Evolutionary conservation across 164 flowering plant species (phyloP), one percentile per base, ranked within the genome.

Genomic region (Magnolia officinalis): DNA sequence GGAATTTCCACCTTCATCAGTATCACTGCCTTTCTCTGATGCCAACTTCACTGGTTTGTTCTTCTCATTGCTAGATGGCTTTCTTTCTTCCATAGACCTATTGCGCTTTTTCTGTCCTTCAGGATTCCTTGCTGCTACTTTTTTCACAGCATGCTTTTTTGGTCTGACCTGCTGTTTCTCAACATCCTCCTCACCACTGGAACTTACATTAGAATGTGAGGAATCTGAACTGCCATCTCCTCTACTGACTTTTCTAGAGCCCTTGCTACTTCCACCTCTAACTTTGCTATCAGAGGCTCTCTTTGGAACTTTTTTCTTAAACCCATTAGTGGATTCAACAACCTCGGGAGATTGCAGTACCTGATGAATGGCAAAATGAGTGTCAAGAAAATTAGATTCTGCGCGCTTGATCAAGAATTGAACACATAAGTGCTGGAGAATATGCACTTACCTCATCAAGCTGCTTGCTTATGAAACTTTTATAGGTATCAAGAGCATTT

Each of bases 401-500:
- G 63, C 13, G 26, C 19, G 50, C 59, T 64, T 52, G 50, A 16
- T 68, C 65, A 20, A 69, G 37, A 64, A 75, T 19, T 55, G 26
- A 66, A 51, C 50, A 65, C 18, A 19, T 64, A 58, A 59, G 11
- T 7, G 63, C 45, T 18, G 19, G 58, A 72, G 4, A 73, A 76
- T 29, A 68, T 72, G 72, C 55, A 77, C 82, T 59, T 65, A 92
- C 99, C 88, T 90, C 81, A 75, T 91, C 94, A 75, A 95, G 31
- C 77, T 89, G 76, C 71, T 82, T 80, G 73, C 78, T 77, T 18
- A 96, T 90, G 59, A 91, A 83, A 68, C 84, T 87, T 84, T 92
- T 96, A 75, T 75, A 86, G 67, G 89, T 80, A 81, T 94, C 96
- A 72, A 96, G 91, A 77, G 89, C 14, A 81, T 65, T n/a, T 80